Percentiles rank a stretch among this genome's conserved stretches.
These are phyloP conservation scores for Parsonsia alboflavescens DNA, from an alignment of 257 asterid species.

Conservation along the genomic window DNA sequence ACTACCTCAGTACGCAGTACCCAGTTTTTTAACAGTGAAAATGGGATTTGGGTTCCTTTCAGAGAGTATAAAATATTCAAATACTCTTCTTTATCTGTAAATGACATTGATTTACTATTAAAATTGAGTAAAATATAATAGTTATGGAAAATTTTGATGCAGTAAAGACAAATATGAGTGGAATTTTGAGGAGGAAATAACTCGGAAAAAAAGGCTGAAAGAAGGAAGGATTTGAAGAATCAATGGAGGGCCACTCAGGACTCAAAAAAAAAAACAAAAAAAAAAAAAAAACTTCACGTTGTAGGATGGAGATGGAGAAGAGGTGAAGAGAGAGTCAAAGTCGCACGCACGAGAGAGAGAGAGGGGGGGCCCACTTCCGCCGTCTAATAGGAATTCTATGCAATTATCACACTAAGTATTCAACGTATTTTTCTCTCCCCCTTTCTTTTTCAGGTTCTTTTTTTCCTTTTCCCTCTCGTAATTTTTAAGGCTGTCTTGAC, in stretches of 20 bases:
- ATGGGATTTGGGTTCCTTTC: not conserved
- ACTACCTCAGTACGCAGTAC: not conserved
- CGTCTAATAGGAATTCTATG: constrained; percentile 2
- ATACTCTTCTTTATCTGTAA: not conserved
- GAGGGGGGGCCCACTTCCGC: constrained; percentile 3
- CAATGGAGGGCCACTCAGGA: not conserved
- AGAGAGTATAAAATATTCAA: not conserved
- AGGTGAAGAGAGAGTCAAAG: constrained; percentile 14
- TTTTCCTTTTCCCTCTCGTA: not conserved
- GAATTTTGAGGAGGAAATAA: not conserved
- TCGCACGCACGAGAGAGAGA: constrained; percentile 21
- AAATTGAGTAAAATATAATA: too few species aligned
- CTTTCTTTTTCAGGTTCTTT: not conserved
- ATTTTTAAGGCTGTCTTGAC: not conserved
- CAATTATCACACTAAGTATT: not conserved
- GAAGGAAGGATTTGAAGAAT: not conserved
- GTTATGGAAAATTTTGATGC: too few species aligned
- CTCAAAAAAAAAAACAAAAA: not conserved
- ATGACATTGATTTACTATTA: not conserved
- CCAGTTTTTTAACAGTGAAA: constrained; percentile 8
- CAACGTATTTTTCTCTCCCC: too few species aligned
- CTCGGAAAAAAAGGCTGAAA: too few species aligned
- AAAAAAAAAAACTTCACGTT: not conserved
- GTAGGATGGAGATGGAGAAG: not conserved
- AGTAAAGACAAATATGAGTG: not conserved